Evolutionary conservation across 805 yeast species (phyloP).

Genomic region (Yamadazyma akitaensis): DNA sequence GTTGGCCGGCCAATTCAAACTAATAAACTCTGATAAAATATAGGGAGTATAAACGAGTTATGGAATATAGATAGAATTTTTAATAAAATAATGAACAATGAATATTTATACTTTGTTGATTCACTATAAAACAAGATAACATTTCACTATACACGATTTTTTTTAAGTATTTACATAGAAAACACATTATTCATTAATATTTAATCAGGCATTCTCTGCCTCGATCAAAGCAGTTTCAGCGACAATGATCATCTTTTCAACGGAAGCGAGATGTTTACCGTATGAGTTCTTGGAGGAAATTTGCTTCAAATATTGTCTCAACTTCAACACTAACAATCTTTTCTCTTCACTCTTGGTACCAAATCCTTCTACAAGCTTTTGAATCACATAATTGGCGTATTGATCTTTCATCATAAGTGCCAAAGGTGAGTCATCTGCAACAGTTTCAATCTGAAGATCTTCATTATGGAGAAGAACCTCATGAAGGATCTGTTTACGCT

Average conservation of each 20-base stretch:
- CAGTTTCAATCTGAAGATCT: constrained; percentile 42
- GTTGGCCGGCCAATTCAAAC: constrained; percentile 5
- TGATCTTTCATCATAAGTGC: constrained; percentile 97
- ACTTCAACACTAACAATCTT: constrained; percentile 64
- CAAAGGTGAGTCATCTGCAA: constrained; percentile 66
- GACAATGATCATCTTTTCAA: constrained; percentile 64
- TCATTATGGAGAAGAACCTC: constrained; percentile 59
- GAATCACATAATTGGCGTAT: constrained; percentile 96
- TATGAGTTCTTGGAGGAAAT: constrained; percentile 60
- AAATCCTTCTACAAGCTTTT: constrained; percentile 83
- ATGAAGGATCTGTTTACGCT: constrained; percentile 59
- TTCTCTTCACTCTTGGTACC: constrained; percentile 60
- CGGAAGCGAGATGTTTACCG: constrained; percentile 82
- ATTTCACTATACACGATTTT: constrained; percentile 12
- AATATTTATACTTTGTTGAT: neutral
- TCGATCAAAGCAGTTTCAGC: constrained; percentile 48
- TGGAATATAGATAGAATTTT: neutral
- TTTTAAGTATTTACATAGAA: constrained; percentile 7
- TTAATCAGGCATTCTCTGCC: constrained; percentile 24
- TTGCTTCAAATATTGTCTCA: constrained; percentile 75
- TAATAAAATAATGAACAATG: no score
- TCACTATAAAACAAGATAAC: constrained; percentile 14
- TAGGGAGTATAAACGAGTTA: neutral
- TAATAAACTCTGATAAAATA: neutral
- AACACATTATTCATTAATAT: constrained; percentile 1